Conservation (phyloP, 306 rosid species). For the Astragalus membranaceus region DNA sequence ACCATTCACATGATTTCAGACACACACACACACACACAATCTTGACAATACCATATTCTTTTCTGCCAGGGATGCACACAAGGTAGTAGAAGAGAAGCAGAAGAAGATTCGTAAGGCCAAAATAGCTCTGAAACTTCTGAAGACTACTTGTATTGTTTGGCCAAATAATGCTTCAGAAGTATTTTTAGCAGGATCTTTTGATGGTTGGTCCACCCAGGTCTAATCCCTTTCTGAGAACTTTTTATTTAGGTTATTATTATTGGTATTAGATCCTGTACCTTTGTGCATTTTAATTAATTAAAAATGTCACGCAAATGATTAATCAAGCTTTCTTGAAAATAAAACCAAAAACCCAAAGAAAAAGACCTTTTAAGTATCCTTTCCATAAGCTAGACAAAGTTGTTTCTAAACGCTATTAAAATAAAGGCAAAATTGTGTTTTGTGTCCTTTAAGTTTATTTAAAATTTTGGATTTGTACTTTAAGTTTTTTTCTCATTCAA, state of each 20-base stretch:
- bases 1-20: constrained; percentile 13
- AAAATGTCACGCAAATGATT: background rate
- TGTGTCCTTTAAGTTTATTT: too few relatives aligned
- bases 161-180: constrained; percentile 78
- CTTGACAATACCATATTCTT: constrained; percentile 13
- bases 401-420: background rate
- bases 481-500: too few relatives aligned
- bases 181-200: constrained; percentile 75
- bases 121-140: constrained; percentile 51
- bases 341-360: background rate
- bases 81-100: constrained; percentile 61
- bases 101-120: constrained; percentile 46
- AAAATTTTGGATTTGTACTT: too few relatives aligned
- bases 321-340: background rate
- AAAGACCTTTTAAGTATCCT: background rate
- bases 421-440: background rate
- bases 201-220: constrained; percentile 92
- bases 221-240: constrained; percentile 5
- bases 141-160: constrained; percentile 59
- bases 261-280: background rate
- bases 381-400: background rate
- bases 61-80: constrained; percentile 56
- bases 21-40: background rate
- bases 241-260: background rate
- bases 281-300: background rate